Evolutionary conservation across 2,329 filamentous ascomycete species (phyloP), one percentile per base, ranked within the genome.

Genomic region (Allantophomopsis lycopodina): DNA sequence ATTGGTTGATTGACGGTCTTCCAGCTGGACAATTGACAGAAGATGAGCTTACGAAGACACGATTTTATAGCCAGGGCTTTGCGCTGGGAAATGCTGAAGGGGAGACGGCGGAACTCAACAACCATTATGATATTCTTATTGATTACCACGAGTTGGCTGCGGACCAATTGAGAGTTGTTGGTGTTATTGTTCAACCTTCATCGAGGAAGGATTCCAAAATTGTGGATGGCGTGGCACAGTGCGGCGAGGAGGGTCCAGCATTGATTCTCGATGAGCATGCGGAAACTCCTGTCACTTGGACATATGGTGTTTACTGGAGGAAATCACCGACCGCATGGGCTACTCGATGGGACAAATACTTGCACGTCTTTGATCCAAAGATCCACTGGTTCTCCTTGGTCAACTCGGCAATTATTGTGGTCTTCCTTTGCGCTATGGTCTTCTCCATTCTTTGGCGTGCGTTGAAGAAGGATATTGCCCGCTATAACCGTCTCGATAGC

Each of bases 331-430:
- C 88, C 1, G 84, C 83, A 1, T 98, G 94, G 80, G 91, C 91
- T 20, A 98, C 91, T 11, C 76, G 91, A 47, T 98, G 91, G 91
- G 91, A 98, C 68, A 96, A 94, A 62, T 96, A 96, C 57, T 71
- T 98, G 30, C 89, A 96, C 55, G 89, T 98, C 21, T 93, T 88
- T 55, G 88, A 96, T 59, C 88, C 91, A 39, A 93, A 91, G 67
- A 96, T 98, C 51, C 91, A 98, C 60, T 98, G 91, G 91, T 94
- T 96, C 66, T 95, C 88, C 43, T 76, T 98, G 37, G 83, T 96
- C 62, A 94, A 94, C 61, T 95, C 88, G 30, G 84, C 91, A 37
- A 79, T 96, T 35, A 94, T 98, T 45, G 88, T 98, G 38, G 72
- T 94, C 37, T 91, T 96, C 61, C 69, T 96, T 32, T 79, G 89